A percentile compares a stretch with the other conserved stretches of the same genome.
Evolutionary conservation across 257 asterid species (phyloP).

Genomic region (Vinca minor): DNA sequence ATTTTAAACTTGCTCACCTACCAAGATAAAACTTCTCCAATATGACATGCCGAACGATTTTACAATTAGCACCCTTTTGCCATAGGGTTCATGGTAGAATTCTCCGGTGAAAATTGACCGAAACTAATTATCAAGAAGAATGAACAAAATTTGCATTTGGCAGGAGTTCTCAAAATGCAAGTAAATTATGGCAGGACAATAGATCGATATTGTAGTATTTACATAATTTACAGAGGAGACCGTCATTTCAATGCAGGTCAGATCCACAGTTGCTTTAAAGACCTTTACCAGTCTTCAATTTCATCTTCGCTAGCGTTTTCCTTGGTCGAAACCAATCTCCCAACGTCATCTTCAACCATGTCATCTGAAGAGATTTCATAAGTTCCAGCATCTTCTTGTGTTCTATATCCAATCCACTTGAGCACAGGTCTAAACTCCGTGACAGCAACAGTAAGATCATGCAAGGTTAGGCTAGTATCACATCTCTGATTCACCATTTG

Average conservation of each 20-base stretch:
- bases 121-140: not conserved
- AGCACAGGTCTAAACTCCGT: constrained; percentile 59
- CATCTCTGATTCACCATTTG: constrained; percentile 39
- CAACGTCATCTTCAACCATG: constrained; percentile 19
- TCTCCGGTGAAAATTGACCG: not conserved
- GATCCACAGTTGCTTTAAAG: too few species aligned
- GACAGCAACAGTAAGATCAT: constrained; percentile 37
- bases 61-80: not conserved
- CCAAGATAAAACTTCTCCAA: too few species aligned
- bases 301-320: constrained; percentile 44
- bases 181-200: too few species aligned
- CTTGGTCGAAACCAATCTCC: constrained; percentile 16
- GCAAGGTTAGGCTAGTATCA: constrained; percentile 20
- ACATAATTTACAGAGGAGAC: constrained; percentile 1
- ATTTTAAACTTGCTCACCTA: too few species aligned
- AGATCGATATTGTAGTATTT: not conserved
- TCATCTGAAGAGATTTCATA: constrained; percentile 2
- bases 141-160: not conserved
- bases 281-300: constrained; percentile 69
- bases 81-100: not conserved
- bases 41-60: too few species aligned
- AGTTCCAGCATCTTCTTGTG: constrained; percentile 20
- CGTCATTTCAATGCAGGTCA: not conserved
- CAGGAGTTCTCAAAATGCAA: not conserved
- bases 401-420: constrained; percentile 56